Conservation (phyloP, 2,329 filamentous ascomycete species). For the Rutstroemia sp. region DNA sequence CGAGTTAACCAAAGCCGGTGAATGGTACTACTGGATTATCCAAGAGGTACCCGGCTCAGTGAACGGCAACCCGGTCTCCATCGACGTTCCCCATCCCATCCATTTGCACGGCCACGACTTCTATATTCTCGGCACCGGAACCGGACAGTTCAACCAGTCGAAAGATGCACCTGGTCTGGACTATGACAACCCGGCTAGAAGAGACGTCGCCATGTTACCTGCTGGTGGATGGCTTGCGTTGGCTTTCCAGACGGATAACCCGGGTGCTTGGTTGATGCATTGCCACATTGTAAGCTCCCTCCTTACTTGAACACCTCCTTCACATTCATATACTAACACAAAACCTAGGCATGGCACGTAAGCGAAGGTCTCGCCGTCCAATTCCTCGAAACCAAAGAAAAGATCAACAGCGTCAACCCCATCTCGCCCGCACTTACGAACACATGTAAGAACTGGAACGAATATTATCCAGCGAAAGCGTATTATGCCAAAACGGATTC, state of each 20-base stretch:
- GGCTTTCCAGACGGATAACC: slow-evolving; percentile 31
- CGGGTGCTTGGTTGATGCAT: slow-evolving; percentile 21
- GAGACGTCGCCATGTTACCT: slow-evolving; percentile 41
- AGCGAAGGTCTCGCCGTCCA: slow-evolving; percentile 4
- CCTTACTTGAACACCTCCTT: background rate
- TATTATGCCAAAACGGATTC: slow-evolving; percentile 22
- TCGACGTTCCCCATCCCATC: slow-evolving; percentile 32
- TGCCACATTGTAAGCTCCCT: slow-evolving; percentile 15
- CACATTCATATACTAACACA: background rate
- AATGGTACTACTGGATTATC: slow-evolving; percentile 16
- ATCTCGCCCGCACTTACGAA: slow-evolving; percentile 15
- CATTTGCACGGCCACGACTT: slow-evolving; percentile 40
- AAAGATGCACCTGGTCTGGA: slow-evolving; percentile 4
- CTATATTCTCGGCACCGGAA: slow-evolving; percentile 30
- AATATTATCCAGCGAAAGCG: slow-evolving; percentile 12
- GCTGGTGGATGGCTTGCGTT: slow-evolving; percentile 14
- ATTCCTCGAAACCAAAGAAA: slow-evolving; percentile 2
- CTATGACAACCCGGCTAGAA: slow-evolving; percentile 38
- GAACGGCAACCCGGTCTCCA: background rate
- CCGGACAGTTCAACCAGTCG: slow-evolving; percentile 5
- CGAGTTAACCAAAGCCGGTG: slow-evolving; percentile 7
- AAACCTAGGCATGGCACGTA: slow-evolving; percentile 3
- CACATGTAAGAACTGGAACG: slow-evolving; percentile 19
- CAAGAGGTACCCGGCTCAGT: slow-evolving; percentile 1
- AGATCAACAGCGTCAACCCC: slow-evolving; percentile 4